Evolutionary conservation across 2,329 filamentous ascomycete species (phyloP), one percentile per base, ranked within the genome.

Genomic region (Paecilomyces fulvus): DNA sequence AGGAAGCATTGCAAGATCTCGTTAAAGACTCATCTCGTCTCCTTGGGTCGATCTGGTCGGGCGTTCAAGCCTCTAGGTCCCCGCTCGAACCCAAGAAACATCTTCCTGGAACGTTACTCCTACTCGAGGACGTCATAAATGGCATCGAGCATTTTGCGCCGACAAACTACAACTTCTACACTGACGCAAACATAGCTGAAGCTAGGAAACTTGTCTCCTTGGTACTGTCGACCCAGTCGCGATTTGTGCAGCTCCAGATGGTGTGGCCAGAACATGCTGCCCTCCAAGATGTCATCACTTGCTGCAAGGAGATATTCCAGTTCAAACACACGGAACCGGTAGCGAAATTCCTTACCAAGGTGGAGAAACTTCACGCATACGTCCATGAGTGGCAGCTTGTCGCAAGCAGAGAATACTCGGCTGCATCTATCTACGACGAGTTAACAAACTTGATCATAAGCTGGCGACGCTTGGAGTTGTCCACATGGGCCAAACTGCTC

Each of bases 321-420:
- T 83, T 96, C 64, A 80, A 83, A 21, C 86, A 96, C 64, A 82
- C 83, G 1, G 91, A 96, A 56, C 92, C 94, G 0, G 78, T 99
- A 3, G 91, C 91, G 1, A 92, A 88, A 65, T 85, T 95, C 56
- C 82, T 99, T 54, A 89, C 88, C 1, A 90, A 88, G 67, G 81
- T 94, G 2, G 95, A 99, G 71, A 90, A 92, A 61, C 79, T 99
- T 3, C 89, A 97, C 72, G 81, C 80, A 0, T 86, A 87, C 61
- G 83, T 99, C 52, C 87, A 96, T 60, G 91, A 97, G 72, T 99
- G 94, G 94, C 91, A 99, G 70, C 86, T 88, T 48, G 92, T 96
- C 73, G 92, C 92, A 2, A 95, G 90, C 75, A 84, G 84, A 60
- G 83, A 88, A 37, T 89, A 89, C 69, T 87, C 83, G 9, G 88